phyloP scores from a whole-genome alignment of 2,329 filamentous ascomycete species.

The Pseudogymnoascus sp. region DNA sequence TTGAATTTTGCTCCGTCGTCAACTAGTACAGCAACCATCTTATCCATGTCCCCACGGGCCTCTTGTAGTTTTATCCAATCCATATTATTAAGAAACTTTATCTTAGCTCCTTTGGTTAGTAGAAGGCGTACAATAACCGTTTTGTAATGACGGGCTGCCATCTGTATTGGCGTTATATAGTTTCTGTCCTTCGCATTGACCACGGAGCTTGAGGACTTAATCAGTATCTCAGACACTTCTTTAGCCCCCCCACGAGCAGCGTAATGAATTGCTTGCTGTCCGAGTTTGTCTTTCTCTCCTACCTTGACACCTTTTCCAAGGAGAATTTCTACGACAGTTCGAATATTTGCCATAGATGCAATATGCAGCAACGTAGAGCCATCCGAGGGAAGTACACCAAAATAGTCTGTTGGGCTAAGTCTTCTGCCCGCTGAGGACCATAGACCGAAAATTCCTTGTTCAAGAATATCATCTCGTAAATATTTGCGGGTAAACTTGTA shows the following conservation, averaged over 20 bases:
- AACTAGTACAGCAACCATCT: background rate
- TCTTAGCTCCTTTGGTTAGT: background rate
- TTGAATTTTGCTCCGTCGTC: background rate
- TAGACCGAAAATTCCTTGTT: too few species aligned
- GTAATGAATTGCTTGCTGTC: background rate
- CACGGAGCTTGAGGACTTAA: background rate
- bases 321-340: too few species aligned
- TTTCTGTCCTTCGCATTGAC: background rate
- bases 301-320: too few species aligned
- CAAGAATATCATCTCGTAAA: too few species aligned
- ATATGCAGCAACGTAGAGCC: too few species aligned
- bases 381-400: too few species aligned
- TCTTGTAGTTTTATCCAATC: background rate
- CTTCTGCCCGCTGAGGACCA: too few species aligned
- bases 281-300: too few species aligned
- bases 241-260: background rate
- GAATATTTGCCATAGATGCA: too few species aligned
- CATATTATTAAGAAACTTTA: background rate
- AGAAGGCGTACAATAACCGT: background rate
- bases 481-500: too few species aligned
- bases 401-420: too few species aligned
- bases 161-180: background rate
- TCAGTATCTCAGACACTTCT: background rate
- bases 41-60: background rate
- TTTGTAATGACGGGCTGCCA: background rate